Evolutionary conservation across 2,329 filamentous ascomycete genomes (phyloP), one percentile per base, ranked within the genome.

Genomic region (Alternaria solani): DNA sequence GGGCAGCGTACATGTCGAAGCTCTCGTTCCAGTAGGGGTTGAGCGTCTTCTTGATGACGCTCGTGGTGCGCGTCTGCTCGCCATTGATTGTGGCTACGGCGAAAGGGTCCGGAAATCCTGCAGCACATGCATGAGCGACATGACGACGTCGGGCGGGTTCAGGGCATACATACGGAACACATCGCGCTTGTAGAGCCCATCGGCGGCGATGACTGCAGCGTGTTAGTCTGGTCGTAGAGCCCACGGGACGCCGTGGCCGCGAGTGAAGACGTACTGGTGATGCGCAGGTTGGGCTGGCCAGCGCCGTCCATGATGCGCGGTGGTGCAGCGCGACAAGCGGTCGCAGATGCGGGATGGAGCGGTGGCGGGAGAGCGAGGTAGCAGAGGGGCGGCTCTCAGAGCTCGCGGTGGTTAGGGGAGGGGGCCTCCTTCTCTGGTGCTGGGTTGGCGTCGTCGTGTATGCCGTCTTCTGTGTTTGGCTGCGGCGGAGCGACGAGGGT

Each of bases 11-110:
- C 95, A 99, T 91, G 81, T 99, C 95, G 83, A 99, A 99, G 77
- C 89, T 93, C 84, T 99, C 95, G 81, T 99, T 99, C 95, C 95
- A 99, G 80, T 99, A 99, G n/a, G 95, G 95, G 80, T 97, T 98
- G 80, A 99, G 84, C 11, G 95, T 98, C 82, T 95, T 91, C 82
- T 97, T 98, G 80, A 95, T 96, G 70, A 98, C 95, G 38, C 90
- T 90, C 11, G 95, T 99, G n/a, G 95, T 98, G 81, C 94, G 93
- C 59, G 95, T 99, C 83, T 99, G 95, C 81, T 99, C 95, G 79
- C 95, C 95, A 81, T 94, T 94, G 81, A 98, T 89, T 59, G 95
- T 99, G 71, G 94, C 94, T 67, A 99, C 95, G 46, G 95, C 94
- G 78, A 99, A 99, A 25, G 95, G 95, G 80, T 99, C 95, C 61